Evolutionary conservation across 371 early-diverging fungal species (phyloP).

Genomic region (Amoeboaphelidium protococcarum): DNA sequence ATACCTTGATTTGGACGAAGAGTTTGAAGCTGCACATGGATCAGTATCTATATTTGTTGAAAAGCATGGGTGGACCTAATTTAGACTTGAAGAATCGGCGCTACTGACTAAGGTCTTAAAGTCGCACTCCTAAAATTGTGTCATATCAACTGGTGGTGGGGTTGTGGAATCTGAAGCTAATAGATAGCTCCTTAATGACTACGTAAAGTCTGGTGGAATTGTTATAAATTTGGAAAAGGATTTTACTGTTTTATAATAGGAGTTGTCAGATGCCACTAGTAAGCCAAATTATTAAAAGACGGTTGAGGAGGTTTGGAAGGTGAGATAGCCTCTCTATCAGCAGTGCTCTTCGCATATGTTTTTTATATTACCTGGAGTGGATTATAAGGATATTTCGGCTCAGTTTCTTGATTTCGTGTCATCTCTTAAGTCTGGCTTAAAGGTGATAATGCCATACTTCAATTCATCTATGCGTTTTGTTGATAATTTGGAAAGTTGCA

Average conservation of each 20-base stretch:
- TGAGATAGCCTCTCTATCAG: conserved; percentile 45
- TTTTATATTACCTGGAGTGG: too few relatives aligned
- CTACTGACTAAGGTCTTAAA: conserved; percentile 24
- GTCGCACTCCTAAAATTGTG: conserved; percentile 21
- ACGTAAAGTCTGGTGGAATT: conserved; percentile 18
- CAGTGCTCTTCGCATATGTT: conserved; percentile 57
- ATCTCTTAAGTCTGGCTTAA: too few relatives aligned
- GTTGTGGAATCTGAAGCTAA: conserved; percentile 58
- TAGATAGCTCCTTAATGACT: conserved; percentile 27
- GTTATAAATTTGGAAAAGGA: conserved; percentile 57
- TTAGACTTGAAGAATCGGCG: conserved; percentile 45
- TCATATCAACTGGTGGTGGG: conserved; percentile 86
- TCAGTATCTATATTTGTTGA: conserved; percentile 51
- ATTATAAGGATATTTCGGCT: too few relatives aligned
- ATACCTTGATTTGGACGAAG: conserved; percentile 68
- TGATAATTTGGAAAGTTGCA: too few relatives aligned
- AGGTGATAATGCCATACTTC: too few relatives aligned
- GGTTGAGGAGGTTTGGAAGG: conserved; percentile 42
- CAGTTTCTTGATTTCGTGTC: too few relatives aligned
- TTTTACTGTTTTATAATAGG: too few relatives aligned
- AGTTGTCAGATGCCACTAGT: conserved; percentile 43
- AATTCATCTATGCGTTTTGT: too few relatives aligned
- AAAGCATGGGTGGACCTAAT: conserved; percentile 60
- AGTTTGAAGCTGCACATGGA: conserved; percentile 38
- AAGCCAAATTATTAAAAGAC: conserved; percentile 56